Evolutionary conservation across 192 early-diverging fungal genomes (phyloP), one percentile per base, ranked within the genome.

Genomic region (Irineochytrium annulatum): DNA sequence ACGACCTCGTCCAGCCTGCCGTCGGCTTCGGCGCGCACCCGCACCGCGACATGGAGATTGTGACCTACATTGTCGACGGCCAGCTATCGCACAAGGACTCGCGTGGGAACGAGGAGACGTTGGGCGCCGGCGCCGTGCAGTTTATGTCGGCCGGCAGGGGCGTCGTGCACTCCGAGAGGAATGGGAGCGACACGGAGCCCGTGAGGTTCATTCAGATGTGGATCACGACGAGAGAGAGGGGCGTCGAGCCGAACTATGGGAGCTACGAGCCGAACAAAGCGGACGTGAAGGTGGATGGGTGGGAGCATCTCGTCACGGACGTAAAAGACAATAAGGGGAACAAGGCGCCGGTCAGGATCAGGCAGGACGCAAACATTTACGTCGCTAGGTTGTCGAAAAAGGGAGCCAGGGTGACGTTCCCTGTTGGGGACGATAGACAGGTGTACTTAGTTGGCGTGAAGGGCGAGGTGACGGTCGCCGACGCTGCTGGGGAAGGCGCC

Each of bases 61-160:
- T 77, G 16, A 62, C 63, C 22, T 77, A 77, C 59, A 55, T 77
- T 26, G 49, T 78, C 27, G 57, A 43, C 19, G 75, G 75, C 20
- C 65, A 59, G 41, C 56, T 77, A 28, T 41, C 67, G 48, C 75
- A 77, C 63, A 34, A 52, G 35, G 75, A 77, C 55, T 77, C 75
- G 32, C 61, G 73, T 55, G 75, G 75, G 13, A 76, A 78, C 44
- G 31, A 43, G 13, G 74, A 76, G 43, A 63, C 58, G 29, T 30
- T 76, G 2, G 46, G 52, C 26, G 61, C 69, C 29, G 72, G 68
- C 37, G 61, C 59, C 30, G 56, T 76, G n/a, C 74, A 76, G 55
- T 69, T 76, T 29, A 76, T 73, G 1, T 45, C 70, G 28, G 74
- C 74, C 16, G 75, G 70, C 3, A 77, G 68, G 17, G 74, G 74